Percentiles rank a stretch among this genome's conserved stretches.
phyloP scores from a whole-genome alignment of 1,284 basidiomycete species.

The Leccinum pallidistipes region DNA sequence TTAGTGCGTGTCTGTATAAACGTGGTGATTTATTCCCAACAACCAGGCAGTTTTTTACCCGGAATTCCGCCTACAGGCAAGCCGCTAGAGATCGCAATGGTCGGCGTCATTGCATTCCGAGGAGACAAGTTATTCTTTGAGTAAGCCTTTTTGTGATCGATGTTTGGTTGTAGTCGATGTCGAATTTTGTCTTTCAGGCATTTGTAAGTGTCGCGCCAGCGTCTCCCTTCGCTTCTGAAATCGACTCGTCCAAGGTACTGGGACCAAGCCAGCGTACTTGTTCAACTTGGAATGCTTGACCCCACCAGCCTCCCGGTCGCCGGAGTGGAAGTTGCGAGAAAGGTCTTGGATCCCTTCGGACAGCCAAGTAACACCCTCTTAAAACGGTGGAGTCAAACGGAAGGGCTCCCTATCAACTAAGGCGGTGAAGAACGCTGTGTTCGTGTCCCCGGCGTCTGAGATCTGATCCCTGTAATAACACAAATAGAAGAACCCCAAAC shows the following conservation, averaged over 20 bases:
- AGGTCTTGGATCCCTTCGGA: conserved; percentile 45
- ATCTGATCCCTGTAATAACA: background rate
- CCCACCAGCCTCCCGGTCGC: conserved; percentile 38
- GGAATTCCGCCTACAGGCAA: conserved; percentile 49
- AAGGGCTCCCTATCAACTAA: conserved; percentile 35
- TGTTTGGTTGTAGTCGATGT: background rate
- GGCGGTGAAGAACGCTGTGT: background rate
- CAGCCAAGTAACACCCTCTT: conserved; percentile 42
- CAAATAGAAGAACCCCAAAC: background rate
- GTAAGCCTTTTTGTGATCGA: conserved; percentile 30
- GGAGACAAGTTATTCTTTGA: conserved; percentile 55
- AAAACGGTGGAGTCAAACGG: conserved; percentile 41
- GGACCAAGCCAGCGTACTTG: conserved; percentile 49
- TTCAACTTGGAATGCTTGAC: conserved; percentile 42
- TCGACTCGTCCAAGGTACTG: conserved; percentile 39
- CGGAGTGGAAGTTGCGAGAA: conserved; percentile 40
- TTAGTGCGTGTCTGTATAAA: conserved; percentile 34
- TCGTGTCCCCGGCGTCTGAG: background rate
- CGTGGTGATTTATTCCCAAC: conserved; percentile 3
- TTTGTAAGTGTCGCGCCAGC: conserved; percentile 16
- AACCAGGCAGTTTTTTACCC: conserved; percentile 37
- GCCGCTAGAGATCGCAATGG: conserved; percentile 45
- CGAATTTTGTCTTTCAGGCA: conserved; percentile 17
- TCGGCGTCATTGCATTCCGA: conserved; percentile 51
- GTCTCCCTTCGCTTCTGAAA: background rate